A percentile compares a stretch with the other conserved stretches of the same genome.
These are phyloP conservation scores for Fusarium sarcochroum DNA, from an alignment of 2,329 filamentous ascomycete genomes.

Conservation along the genomic window DNA sequence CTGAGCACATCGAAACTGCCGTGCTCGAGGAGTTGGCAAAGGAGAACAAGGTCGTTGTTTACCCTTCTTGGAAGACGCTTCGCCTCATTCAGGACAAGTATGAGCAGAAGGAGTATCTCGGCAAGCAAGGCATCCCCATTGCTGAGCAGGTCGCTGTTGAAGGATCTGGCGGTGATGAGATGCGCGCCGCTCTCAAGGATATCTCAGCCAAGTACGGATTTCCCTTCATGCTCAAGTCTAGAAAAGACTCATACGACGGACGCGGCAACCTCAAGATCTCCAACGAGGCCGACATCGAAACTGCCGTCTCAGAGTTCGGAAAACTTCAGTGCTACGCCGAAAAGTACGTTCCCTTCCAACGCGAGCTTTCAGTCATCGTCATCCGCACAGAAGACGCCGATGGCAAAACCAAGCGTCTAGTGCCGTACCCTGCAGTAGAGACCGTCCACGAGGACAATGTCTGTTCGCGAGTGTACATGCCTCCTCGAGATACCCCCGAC, in stretches of 20 bases:
- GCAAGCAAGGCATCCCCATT: slow-evolving; percentile 76
- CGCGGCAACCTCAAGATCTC: slow-evolving; percentile 73
- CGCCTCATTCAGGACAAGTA: slow-evolving; percentile 95
- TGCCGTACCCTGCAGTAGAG: slow-evolving; percentile 91
- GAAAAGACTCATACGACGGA: slow-evolving; percentile 94
- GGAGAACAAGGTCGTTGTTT: slow-evolving; percentile 69
- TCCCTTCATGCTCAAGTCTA: slow-evolving; percentile 93
- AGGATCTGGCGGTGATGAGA: slow-evolving; percentile 65
- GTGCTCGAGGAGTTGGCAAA: slow-evolving; percentile 86
- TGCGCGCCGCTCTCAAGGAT: slow-evolving; percentile 71
- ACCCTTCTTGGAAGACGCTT: slow-evolving; percentile 89
- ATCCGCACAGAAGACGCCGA: slow-evolving; percentile 83
- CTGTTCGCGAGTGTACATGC: slow-evolving; percentile 92
- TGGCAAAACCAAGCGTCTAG: slow-evolving; percentile 62
- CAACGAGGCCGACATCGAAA: slow-evolving; percentile 63
- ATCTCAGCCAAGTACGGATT: slow-evolving; percentile 78
- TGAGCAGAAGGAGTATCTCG: slow-evolving; percentile 86
- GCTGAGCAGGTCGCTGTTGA: slow-evolving; percentile 78
- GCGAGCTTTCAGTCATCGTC: slow-evolving; percentile 95
- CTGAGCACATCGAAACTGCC: slow-evolving; percentile 94
- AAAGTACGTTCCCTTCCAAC: slow-evolving; percentile 87
- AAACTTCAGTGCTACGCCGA: slow-evolving; percentile 86
- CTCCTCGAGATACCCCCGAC: slow-evolving; percentile 83
- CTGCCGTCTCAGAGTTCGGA: slow-evolving; percentile 78
- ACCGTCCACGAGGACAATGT: slow-evolving; percentile 96